These are phyloP conservation scores for Ogataea ramenticola DNA, from an alignment of 805 yeast genomes.

Conservation along the genomic window DNA sequence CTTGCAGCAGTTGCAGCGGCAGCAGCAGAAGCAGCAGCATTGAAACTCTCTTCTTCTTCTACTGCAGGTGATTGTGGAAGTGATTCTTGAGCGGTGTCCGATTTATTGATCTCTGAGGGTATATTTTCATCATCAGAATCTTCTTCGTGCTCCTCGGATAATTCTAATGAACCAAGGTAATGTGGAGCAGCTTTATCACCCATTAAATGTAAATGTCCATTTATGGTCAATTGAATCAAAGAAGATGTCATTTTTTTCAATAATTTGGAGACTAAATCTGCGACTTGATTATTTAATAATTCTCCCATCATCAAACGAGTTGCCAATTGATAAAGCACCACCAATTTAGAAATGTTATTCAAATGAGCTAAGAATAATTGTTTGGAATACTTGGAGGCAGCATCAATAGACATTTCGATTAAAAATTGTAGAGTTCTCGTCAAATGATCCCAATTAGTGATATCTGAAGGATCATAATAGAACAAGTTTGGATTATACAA, in stretches of 20 bases:
- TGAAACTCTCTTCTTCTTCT: slow-evolving; percentile 1
- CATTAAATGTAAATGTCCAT: slow-evolving; percentile 53
- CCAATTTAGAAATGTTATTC: slow-evolving; percentile 44
- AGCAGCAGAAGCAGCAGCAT: slow-evolving; percentile 7
- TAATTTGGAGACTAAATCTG: slow-evolving; percentile 38
- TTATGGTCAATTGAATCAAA: slow-evolving; percentile 56
- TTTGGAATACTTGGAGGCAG: slow-evolving; percentile 43
- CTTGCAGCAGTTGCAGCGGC: neutral
- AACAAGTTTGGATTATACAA: slow-evolving; percentile 34
- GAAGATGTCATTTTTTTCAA: slow-evolving; percentile 47
- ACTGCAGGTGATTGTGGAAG: neutral
- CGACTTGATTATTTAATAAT: slow-evolving; percentile 37
- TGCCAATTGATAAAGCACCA: slow-evolving; percentile 46
- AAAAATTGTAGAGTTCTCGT: slow-evolving; percentile 39
- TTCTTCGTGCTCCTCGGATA: neutral
- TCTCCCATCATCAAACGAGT: slow-evolving; percentile 49
- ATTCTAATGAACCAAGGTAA: slow-evolving; percentile 14
- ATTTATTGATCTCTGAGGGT: neutral
- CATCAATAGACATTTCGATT: slow-evolving; percentile 40
- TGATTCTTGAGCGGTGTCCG: neutral
- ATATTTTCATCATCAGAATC: slow-evolving; percentile 11
- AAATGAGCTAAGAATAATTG: slow-evolving; percentile 47
- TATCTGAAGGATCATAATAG: slow-evolving; percentile 53
- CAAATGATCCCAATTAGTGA: slow-evolving; percentile 53
- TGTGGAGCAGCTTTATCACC: slow-evolving; percentile 19